Base-by-base conservation (phyloP, 2,329 filamentous ascomycete species). In the Purpureocillium takamizusanense region DNA sequence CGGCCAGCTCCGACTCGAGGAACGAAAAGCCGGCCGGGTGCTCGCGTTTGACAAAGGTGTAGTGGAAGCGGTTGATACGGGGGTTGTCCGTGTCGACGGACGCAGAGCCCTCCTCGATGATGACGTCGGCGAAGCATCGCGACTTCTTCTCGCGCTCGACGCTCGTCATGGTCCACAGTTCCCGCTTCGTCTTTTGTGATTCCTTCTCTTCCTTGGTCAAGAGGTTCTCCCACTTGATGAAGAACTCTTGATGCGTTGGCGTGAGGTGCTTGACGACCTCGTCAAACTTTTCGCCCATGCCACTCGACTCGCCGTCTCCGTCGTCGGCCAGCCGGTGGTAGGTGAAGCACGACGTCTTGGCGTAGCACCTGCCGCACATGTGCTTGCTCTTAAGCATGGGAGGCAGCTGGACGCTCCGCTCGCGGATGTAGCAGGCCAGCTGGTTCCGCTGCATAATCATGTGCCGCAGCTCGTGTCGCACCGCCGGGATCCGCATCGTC, bases 361-460 rank as follows among this genome's bases (percentile, higher is more conserved):
- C 89, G 57, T 95, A 98, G 59, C 92, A 98, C 47, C 78, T 81
- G 18, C 78, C 81, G 56, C 92, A 98, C 49, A 84, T 75, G 56
- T 85, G 82, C 42, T 86, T 78, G 53, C 81, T 86, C 55, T 82
- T 83, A 40, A 94, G 72, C 81, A 98, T 92, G 0, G 83, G 78
- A 2, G 92, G 92, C 18, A 98, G 71, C 44, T 87, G 78, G 11
- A 78, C 72, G 45, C 83, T 81, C 42, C 86, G 79, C 54, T 94
- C 82, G 41, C 87, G 81, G 31, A 95, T 78, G 54, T 86, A 88
- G 48, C 83, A 83, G 3, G 90, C 88, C 14, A 98, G 68, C 48
- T 87, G 79, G 53, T 98, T 98, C 37, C 92, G 83, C 60, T 95
- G 84, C 68, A 97, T 89, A 42, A 98, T 84, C 88, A 98, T 95